A percentile compares a stretch with the other conserved stretches of the same genome.
Conservation (phyloP, 2,329 filamentous ascomycete genomes). For the Mycogone perniciosa region DNA sequence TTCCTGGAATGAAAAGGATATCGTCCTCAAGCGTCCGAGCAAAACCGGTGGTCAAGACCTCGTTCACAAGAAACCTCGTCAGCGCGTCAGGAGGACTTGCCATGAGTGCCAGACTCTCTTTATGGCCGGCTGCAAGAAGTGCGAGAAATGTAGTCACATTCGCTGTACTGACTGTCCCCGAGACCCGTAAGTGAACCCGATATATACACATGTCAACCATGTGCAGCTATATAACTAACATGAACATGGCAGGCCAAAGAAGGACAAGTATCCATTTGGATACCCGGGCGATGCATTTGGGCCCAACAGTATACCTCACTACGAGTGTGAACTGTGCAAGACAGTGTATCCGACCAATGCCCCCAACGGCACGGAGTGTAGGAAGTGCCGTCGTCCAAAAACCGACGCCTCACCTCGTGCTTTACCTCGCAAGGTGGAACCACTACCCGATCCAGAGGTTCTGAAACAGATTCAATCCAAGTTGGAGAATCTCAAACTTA, state of each 20-base stretch:
- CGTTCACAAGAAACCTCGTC: constrained; percentile 62
- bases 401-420: constrained; percentile 54
- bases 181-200: constrained; percentile 57
- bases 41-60: constrained; percentile 64
- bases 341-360: constrained; percentile 47
- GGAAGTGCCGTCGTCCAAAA: constrained; percentile 53
- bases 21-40: constrained; percentile 56
- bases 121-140: constrained; percentile 51
- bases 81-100: constrained; percentile 69
- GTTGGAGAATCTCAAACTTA: constrained; percentile 39
- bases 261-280: constrained; percentile 61
- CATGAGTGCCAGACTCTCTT: constrained; percentile 67
- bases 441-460: constrained; percentile 55
- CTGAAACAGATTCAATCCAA: constrained; percentile 52
- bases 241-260: constrained; percentile 47
- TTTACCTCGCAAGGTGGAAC: constrained; percentile 54
- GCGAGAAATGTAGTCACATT: constrained; percentile 61
- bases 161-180: constrained; percentile 77
- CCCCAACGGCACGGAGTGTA: constrained; percentile 49
- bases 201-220: neutral
- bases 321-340: constrained; percentile 58
- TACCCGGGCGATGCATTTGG: constrained; percentile 62
- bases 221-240: neutral
- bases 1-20: constrained; percentile 38
- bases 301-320: constrained; percentile 43